These are phyloP conservation scores for Rhazya stricta DNA, from an alignment of 257 asterid genomes.

Conservation along the genomic window DNA sequence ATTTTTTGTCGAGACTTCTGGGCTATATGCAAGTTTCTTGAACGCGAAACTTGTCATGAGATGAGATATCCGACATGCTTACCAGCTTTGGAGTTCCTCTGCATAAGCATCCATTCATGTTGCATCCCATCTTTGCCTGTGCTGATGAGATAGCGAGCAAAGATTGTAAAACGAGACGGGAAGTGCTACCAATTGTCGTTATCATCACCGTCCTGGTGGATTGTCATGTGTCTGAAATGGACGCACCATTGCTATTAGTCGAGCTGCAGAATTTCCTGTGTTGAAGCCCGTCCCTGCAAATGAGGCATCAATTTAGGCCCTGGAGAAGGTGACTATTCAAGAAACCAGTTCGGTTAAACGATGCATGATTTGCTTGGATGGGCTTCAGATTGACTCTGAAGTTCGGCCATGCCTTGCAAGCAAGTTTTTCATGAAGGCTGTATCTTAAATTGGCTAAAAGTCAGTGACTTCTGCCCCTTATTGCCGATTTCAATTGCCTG, in stretches of 20 bases:
- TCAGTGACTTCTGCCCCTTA: constrained; percentile 16
- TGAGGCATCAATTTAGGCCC: neutral
- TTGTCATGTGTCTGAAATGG: neutral
- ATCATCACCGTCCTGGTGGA: neutral
- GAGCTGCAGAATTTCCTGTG: neutral
- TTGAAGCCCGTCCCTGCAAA: neutral
- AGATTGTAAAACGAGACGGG: neutral
- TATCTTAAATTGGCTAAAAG: constrained; percentile 8
- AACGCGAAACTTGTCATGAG: constrained; percentile 7
- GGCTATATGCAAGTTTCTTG: constrained; percentile 18
- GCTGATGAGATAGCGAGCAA: constrained; percentile 13
- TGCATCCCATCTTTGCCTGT: constrained; percentile 8
- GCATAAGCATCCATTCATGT: constrained; percentile 22
- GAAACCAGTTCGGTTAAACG: neutral
- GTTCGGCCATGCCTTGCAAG: constrained; percentile 12
- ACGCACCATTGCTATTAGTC: neutral
- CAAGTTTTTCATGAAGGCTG: constrained; percentile 18
- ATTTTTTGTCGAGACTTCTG: constrained; percentile 13
- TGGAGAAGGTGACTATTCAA: constrained; percentile 5
- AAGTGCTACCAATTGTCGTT: constrained; percentile 16
- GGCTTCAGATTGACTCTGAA: neutral
- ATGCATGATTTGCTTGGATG: constrained; percentile 16
- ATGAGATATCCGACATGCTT: constrained; percentile 20
- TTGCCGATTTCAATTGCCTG: constrained; percentile 3
- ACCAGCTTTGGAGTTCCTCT: constrained; percentile 16